Conservation (phyloP, 2,329 filamentous ascomycete genomes). For the Myriosclerotinia curreyana region DNA sequence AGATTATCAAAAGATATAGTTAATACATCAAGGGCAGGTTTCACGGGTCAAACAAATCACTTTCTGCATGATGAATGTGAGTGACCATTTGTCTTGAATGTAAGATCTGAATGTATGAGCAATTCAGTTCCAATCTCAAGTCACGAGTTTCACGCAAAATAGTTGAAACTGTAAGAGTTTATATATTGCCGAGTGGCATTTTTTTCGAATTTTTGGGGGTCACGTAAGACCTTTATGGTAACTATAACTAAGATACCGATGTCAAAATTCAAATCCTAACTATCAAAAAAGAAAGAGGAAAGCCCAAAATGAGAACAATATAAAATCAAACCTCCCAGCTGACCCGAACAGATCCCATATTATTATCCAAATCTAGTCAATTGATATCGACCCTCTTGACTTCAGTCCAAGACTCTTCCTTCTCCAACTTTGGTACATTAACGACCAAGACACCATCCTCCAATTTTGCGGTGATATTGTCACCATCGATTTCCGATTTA, state of each 20-base stretch:
- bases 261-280: slow-evolving; percentile 17
- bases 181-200: slow-evolving; percentile 28
- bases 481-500: slow-evolving; percentile 62
- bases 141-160: not conserved
- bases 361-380: slow-evolving; percentile 18
- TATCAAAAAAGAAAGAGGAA: not conserved
- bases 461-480: slow-evolving; percentile 69
- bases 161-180: not conserved
- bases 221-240: slow-evolving; percentile 19
- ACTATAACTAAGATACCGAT: slow-evolving; percentile 23
- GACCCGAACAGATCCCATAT: slow-evolving; percentile 10
- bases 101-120: not conserved
- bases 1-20: slow-evolving; percentile 9
- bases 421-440: slow-evolving; percentile 71
- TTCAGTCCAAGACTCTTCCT: slow-evolving; percentile 56
- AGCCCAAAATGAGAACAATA: not conserved
- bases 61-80: not conserved
- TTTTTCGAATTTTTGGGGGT: slow-evolving; percentile 27
- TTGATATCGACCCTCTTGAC: slow-evolving; percentile 57
- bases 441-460: slow-evolving; percentile 75
- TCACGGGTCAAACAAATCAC: not conserved
- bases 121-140: not conserved
- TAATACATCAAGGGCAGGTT: slow-evolving; percentile 15
- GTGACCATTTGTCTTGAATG: not conserved
- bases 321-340: slow-evolving; percentile 21